Base-by-base conservation (phyloP, 441 rosid species). In the Pelargonium myrrhifolium region DNA sequence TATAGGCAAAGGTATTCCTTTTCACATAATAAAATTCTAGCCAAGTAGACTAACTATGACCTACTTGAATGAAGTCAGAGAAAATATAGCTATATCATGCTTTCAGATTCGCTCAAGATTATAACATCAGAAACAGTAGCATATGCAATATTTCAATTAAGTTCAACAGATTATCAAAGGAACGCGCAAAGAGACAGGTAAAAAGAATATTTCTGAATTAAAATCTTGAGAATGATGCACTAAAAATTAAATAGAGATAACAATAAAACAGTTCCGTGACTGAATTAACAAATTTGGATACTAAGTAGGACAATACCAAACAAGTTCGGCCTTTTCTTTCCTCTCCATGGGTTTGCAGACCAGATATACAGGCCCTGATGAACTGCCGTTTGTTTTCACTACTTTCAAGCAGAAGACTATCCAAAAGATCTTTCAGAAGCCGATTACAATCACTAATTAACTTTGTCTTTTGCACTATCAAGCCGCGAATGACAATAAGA, bases 391-490 rank as follows among this genome's bases (percentile, higher is more conserved):
- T 94, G 76, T 96, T 96, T 83, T 94, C 98, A 78, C 93, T 86
- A 82, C 96, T 96, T 86, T 94, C 99, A 72, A 96, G 91, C 74
- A 96, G 86, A 77, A 96, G 99, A 78, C 97, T 86, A 68, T 96
- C 98, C 43, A 96, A 80, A 72, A 94, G 98, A 82, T 96, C 99
- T 71, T 87, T 94, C 31, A 94, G 86, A 78, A 92, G 93, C 65
- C 84, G 88, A 80, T 92, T 89, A 82, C 99, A 92, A 76, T 96
- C 99, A 83, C 89, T 90, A 65, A 96, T 96, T 77, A 92, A 79
- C 83, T 96, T 96, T 40, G 99, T 96, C 92, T 96, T 96, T 86
- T 96, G 99, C 74, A 96, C 97, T 76, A 96, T 87, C 79, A 96
- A 79, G 74, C 99, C 96, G 59, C 92, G 94, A 67, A 92, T 96